These are phyloP conservation scores for Yamadazyma songkhlaensis DNA, from an alignment of 1,139 yeast genomes.

Conservation along the genomic window DNA sequence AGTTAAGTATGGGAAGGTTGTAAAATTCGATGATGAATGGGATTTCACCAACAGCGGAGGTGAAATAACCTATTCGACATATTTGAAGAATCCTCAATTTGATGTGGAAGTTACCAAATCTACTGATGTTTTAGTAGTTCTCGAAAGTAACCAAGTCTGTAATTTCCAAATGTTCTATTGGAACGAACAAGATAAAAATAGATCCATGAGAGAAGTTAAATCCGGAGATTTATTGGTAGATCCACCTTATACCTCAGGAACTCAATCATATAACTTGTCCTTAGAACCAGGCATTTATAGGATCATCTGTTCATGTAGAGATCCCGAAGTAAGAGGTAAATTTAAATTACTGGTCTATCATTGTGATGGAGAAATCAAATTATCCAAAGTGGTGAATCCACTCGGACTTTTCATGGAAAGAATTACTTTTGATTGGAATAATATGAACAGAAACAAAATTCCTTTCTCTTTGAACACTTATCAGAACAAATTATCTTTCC, in stretches of 20 bases:
- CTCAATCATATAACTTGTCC: conserved; percentile 20
- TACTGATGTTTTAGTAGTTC: conserved; percentile 19
- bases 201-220: conserved; percentile 25
- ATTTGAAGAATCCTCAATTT: conserved; percentile 64
- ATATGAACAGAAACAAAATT: conserved; percentile 35
- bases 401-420: conserved; percentile 36
- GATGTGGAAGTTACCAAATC: conserved; percentile 22
- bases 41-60: conserved; percentile 51
- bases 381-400: conserved; percentile 20
- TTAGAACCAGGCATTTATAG: conserved; percentile 37
- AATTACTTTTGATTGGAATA: conserved; percentile 33
- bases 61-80: conserved; percentile 49
- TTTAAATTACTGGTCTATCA: conserved; percentile 15
- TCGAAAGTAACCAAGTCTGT: conserved; percentile 16
- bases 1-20: conserved; percentile 18
- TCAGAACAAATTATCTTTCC: conserved; percentile 25
- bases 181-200: conserved; percentile 16
- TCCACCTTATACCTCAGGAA: conserved; percentile 23
- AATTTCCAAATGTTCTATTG: conserved; percentile 44
- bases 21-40: conserved; percentile 48
- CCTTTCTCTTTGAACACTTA: conserved; percentile 20
- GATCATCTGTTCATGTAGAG: conserved; percentile 32
- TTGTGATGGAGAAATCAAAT: conserved; percentile 2
- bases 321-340: conserved; percentile 9
- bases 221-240: conserved; percentile 25